Conservation (phyloP, 2,329 filamentous ascomycete genomes). For the Lachnellula cervina region DNA sequence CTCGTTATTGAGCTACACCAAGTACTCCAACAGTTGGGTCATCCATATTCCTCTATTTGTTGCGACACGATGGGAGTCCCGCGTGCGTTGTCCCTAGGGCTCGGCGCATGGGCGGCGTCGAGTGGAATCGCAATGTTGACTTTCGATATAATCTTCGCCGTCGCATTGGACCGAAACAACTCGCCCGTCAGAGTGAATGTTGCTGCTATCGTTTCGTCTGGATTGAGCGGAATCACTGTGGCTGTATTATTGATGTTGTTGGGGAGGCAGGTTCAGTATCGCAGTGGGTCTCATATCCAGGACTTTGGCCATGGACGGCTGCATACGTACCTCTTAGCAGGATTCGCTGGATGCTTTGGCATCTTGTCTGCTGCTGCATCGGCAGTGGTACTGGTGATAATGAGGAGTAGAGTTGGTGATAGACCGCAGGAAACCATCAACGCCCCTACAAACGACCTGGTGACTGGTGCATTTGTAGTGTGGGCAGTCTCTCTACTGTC, state of each 20-base stretch:
- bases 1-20: slow-evolving; percentile 15
- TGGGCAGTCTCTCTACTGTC: slow-evolving; percentile 27
- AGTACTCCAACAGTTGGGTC: slow-evolving; percentile 2
- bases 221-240: slow-evolving; percentile 19
- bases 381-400: slow-evolving; percentile 22
- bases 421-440: slow-evolving; percentile 19
- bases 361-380: slow-evolving; percentile 24
- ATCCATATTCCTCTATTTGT: not conserved
- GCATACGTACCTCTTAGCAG: slow-evolving; percentile 26
- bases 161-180: slow-evolving; percentile 16
- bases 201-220: slow-evolving; percentile 26
- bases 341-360: slow-evolving; percentile 22
- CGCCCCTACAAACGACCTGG: slow-evolving; percentile 16
- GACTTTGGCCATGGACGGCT: slow-evolving; percentile 23
- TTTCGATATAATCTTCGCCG: slow-evolving; percentile 29
- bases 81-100: slow-evolving; percentile 19
- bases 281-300: slow-evolving; percentile 24
- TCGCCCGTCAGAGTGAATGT: slow-evolving; percentile 10
- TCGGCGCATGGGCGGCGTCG: slow-evolving; percentile 27
- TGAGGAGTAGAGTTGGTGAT: slow-evolving; percentile 16
- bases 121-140: slow-evolving; percentile 26
- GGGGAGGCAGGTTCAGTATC: slow-evolving; percentile 25
- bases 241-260: slow-evolving; percentile 23
- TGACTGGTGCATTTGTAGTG: slow-evolving; percentile 25
- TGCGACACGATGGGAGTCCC: slow-evolving; percentile 19